Base-by-base conservation (phyloP, 495 filamentous ascomycete genomes). In the Daldinia bambusicola region DNA sequence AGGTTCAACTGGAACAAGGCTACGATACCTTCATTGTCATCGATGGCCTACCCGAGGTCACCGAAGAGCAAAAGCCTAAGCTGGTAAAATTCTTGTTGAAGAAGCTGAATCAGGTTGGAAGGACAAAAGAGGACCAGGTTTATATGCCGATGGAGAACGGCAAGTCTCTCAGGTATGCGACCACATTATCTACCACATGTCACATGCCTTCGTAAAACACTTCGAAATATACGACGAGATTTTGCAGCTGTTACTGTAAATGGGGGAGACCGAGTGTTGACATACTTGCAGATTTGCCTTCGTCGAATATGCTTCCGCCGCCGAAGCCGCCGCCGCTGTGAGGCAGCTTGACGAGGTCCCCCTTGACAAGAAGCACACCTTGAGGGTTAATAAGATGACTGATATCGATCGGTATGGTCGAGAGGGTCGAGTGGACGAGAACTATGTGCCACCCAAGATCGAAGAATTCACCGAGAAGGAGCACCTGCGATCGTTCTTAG, bases 331-430 rank as follows among this genome's bases (percentile, higher is more conserved):
- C 37, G 91, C 91, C 41, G 95, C 95, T 56, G 91, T 93, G 72
- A 93, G 97, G 79, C 85, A 89, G 67, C 89, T 99, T 62, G 89
- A 98, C 76, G 87, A 86, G 67, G 87, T 90, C 16, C 86, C 94
- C 26, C 89, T 98, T 75, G 95, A 99, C 84, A 97, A 93, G 85
- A 97, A 88, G 83, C 93, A 99, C 85, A 97, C 91, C 20, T 88
- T 99, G 67, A 86, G 88, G 68, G 94, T 98, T 75, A 99, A 99
- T 88, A 99, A 99, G 82, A 84, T 99, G 76, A 97, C 95, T 75
- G 95, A 99, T 80, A 92, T 99, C 73, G 95, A 98, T 71, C 91
- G 95, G 65, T 99, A 94, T 80, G 95, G 95, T 31, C 88, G 93
- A 14, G 95, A 98, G 82, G 95, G 96, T 69, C 89, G 93, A 36